These are phyloP conservation scores for Agrocybe praecox DNA, from an alignment of 768 basidiomycete species.

Conservation along the genomic window DNA sequence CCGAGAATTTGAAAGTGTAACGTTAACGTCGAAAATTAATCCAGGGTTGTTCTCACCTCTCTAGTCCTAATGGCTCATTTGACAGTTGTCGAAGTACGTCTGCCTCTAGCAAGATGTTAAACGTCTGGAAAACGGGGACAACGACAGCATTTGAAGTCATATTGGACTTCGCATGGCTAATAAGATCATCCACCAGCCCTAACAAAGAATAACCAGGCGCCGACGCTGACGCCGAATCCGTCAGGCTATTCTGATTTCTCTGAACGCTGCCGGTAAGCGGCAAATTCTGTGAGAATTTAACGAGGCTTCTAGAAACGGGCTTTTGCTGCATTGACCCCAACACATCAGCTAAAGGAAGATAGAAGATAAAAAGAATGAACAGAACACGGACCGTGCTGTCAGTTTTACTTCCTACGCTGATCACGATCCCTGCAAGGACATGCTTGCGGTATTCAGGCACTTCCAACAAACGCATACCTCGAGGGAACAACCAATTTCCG, in stretches of 20 bases:
- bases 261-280: slow-evolving; percentile 34
- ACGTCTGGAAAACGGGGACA: slow-evolving; percentile 80
- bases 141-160: slow-evolving; percentile 69
- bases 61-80: slow-evolving; percentile 45
- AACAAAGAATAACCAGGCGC: slow-evolving; percentile 48
- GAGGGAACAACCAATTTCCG: slow-evolving; percentile 74
- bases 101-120: slow-evolving; percentile 72
- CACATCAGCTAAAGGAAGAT: slow-evolving; percentile 8
- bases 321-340: slow-evolving; percentile 55
- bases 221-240: neutral
- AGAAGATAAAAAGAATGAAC: slow-evolving; percentile 1
- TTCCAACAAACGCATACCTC: slow-evolving; percentile 64
- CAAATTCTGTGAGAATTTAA: slow-evolving; percentile 55
- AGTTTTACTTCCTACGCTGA: slow-evolving; percentile 84
- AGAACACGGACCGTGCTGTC: slow-evolving; percentile 73
- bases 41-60: slow-evolving; percentile 57
- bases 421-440: slow-evolving; percentile 71
- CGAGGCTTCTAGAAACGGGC: slow-evolving; percentile 62
- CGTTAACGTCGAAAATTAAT: slow-evolving; percentile 29
- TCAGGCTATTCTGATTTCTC: neutral
- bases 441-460: slow-evolving; percentile 61
- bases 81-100: slow-evolving; percentile 56
- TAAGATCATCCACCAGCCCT: slow-evolving; percentile 59
- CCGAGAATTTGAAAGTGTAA: neutral
- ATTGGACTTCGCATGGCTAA: slow-evolving; percentile 54